Base-by-base conservation (phyloP, 768 basidiomycete genomes). In the Paxillus rubicundulus region DNA sequence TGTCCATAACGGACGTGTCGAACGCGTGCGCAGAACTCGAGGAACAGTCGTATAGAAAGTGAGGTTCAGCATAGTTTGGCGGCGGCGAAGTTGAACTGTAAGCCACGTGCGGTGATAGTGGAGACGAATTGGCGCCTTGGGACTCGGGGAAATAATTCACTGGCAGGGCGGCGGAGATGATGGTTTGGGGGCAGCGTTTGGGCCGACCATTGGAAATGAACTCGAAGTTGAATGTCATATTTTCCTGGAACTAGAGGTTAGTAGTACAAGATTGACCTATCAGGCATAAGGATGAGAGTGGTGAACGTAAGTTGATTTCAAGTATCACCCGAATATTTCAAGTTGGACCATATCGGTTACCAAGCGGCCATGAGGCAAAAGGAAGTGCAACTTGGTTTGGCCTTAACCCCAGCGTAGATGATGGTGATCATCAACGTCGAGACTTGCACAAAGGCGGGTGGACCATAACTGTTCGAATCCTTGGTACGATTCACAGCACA, bases 221-320 rank as follows among this genome's bases (percentile, higher is more conserved):
- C 43, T 64, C 41, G 57, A 49, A 50, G 24, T 48, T 58, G 55
- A 20, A 50, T 48, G 58, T 54, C 63, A 68, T 24, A 24, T 65
- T 2, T 42, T 43, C 47, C 33, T 28, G 52, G 54, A 21, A 37
- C 51, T 40, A 24, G 43, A 13, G n/a, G 54, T 28, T 40, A 36
- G 52, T 58, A 34, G 65, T 68, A 65, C 66, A 66, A 40, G 30
- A n/a, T 12, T 40, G 14, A 32, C 32, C 14, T 16, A 28, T 28
- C 47, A 9, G 34, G 47, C 47, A 49, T 40, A 37, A 32, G 47
- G 27, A 27, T 28, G 24, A 28, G 27, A 28, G 27, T 40, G 7
- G 17, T 47, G 56, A 65, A 61, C 54, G 54, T 57, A 68, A 68
- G 66, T 68, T 66, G 66, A 59, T 32, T 58, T 60, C 36, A 30